These are phyloP conservation scores for Rhizopus arrhizus DNA, from an alignment of 371 early-diverging fungal species.

Conservation along the genomic window DNA sequence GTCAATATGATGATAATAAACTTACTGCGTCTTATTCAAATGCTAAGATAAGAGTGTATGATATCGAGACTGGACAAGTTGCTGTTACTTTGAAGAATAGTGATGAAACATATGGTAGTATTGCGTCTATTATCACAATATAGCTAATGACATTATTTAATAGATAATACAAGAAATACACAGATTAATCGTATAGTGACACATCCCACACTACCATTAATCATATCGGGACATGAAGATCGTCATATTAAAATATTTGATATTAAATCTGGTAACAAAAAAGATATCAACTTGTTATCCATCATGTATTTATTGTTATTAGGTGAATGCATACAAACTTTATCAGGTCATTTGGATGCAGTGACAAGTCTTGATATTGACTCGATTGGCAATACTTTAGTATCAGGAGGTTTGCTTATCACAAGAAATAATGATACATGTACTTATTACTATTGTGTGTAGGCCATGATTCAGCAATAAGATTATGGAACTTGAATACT, in stretches of 20 bases:
- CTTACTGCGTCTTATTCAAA: constrained; percentile 72
- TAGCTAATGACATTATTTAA: background rate
- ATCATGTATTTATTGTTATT: background rate
- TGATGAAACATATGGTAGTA: constrained; percentile 65
- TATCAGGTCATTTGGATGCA: constrained; percentile 72
- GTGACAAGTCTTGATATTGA: constrained; percentile 74
- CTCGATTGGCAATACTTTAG: constrained; percentile 67
- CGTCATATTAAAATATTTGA: constrained; percentile 78
- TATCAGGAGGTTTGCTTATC: constrained; percentile 67
- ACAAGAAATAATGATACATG: background rate
- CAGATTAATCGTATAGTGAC: constrained; percentile 79
- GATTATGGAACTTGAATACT: constrained; percentile 79
- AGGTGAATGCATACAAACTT: constrained; percentile 66
- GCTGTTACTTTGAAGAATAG: constrained; percentile 57
- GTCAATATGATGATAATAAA: constrained; percentile 60
- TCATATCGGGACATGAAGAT: constrained; percentile 83
- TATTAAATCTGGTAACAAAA: constrained; percentile 60
- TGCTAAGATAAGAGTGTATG: constrained; percentile 68
- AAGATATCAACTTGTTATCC: background rate
- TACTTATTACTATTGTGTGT: constrained; percentile 4
- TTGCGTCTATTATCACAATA: background rate
- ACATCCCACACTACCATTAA: constrained; percentile 76
- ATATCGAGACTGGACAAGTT: constrained; percentile 76
- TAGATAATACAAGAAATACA: constrained; percentile 67
- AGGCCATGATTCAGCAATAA: constrained; percentile 83